A percentile compares a stretch with the other conserved stretches of the same genome.
phyloP scores from a whole-genome alignment of 1,284 basidiomycete genomes.

The Irpex lacteus region DNA sequence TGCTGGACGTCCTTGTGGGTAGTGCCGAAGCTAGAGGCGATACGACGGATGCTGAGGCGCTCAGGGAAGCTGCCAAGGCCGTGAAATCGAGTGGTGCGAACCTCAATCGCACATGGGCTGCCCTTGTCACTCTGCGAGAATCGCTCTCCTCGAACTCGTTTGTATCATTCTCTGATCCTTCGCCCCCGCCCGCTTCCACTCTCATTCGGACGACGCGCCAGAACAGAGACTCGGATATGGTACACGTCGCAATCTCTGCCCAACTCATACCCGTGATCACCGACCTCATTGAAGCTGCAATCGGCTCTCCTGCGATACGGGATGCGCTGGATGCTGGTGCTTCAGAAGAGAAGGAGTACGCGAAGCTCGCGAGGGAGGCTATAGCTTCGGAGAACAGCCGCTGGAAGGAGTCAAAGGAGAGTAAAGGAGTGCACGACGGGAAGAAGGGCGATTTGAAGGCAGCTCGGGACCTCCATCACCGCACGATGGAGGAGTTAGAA shows the following conservation, averaged over 20 bases:
- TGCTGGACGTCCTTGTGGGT: slow-evolving; percentile 51
- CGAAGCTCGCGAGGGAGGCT: slow-evolving; percentile 47
- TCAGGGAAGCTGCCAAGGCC: slow-evolving; percentile 47
- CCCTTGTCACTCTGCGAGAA: slow-evolving; percentile 47
- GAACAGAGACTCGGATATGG: slow-evolving; percentile 19
- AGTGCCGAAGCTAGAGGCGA: slow-evolving; percentile 36
- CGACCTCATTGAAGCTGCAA: slow-evolving; percentile 50
- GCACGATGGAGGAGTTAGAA: slow-evolving; percentile 28
- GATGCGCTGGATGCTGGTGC: slow-evolving; percentile 56
- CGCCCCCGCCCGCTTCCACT: slow-evolving; percentile 43
- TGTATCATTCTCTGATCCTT: slow-evolving; percentile 51
- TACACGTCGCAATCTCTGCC: slow-evolving; percentile 44
- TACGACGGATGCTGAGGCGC: slow-evolving; percentile 35
- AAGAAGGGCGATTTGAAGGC: slow-evolving; percentile 7
- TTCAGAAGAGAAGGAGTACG: slow-evolving; percentile 50
- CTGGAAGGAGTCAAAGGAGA: slow-evolving; percentile 36
- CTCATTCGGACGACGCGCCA: slow-evolving; percentile 35
- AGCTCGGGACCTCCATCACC: slow-evolving; percentile 32
- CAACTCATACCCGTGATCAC: slow-evolving; percentile 66
- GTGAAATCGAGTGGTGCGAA: slow-evolving; percentile 51
- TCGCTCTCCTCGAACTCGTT: slow-evolving; percentile 22
- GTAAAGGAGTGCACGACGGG: slow-evolving; percentile 4
- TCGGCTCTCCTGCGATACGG: slow-evolving; percentile 46
- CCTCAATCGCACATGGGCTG: slow-evolving; percentile 59
- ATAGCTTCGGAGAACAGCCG: slow-evolving; percentile 42